A percentile compares a stretch with the other conserved stretches of the same genome.
These are phyloP conservation scores for Tricholoma terreum DNA, from an alignment of 768 basidiomycete genomes.

Conservation along the genomic window DNA sequence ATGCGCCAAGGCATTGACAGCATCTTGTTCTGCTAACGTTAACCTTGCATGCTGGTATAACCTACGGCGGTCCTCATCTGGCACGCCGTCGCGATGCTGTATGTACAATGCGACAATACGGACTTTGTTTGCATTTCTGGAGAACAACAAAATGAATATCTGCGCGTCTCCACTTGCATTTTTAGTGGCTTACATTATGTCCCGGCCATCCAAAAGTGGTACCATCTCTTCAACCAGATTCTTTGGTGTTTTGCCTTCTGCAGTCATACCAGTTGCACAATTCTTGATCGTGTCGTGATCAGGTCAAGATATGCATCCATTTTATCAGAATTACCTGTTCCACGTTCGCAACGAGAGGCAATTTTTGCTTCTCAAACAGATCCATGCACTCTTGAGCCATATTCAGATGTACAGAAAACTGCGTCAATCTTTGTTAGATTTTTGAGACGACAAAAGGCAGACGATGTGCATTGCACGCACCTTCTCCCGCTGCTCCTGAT, in stretches of 20 bases:
- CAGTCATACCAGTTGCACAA: conserved; percentile 89
- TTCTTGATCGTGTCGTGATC: conserved; percentile 47
- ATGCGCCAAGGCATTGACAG: conserved; percentile 80
- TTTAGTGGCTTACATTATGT: conserved; percentile 61
- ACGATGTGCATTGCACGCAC: conserved; percentile 38
- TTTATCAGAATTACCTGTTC: conserved; percentile 63
- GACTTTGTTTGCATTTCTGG: conserved; percentile 87
- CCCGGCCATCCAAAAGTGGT: conserved; percentile 83
- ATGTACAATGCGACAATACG: conserved; percentile 96
- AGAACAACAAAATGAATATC: conserved; percentile 4
- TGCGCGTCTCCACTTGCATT: not conserved
- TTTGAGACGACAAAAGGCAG: not conserved
- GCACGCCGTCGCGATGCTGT: conserved; percentile 92
- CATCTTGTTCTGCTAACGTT: conserved; percentile 86
- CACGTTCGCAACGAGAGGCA: conserved; percentile 79
- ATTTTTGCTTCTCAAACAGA: conserved; percentile 84
- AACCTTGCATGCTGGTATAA: conserved; percentile 94
- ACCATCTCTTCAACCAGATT: conserved; percentile 98
- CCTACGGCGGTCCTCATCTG: conserved; percentile 94
- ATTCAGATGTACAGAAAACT: conserved; percentile 95
- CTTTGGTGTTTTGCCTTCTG: conserved; percentile 94
- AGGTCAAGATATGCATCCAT: not conserved
- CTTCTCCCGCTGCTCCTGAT: conserved; percentile 93
- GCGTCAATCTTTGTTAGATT: conserved; percentile 3
- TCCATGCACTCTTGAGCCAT: conserved; percentile 99